Evolutionary conservation across 2,329 filamentous ascomycete genomes (phyloP).

Genomic region (Tympanopsis confertula): DNA sequence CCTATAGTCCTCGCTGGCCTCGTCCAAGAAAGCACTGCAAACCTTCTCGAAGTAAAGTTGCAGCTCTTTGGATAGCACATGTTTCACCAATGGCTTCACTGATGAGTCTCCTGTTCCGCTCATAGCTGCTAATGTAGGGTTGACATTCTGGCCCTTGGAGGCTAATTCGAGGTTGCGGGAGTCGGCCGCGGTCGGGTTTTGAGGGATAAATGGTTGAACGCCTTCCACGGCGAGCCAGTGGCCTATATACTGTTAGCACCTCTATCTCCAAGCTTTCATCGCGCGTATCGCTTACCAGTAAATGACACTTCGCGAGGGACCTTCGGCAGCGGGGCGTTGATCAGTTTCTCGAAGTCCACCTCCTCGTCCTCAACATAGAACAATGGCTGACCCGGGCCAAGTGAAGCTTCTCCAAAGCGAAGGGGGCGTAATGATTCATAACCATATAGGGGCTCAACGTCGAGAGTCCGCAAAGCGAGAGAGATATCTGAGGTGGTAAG

Average conservation of each 20-base stretch:
- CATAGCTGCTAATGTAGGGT: slow-evolving; percentile 71
- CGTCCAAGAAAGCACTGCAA: slow-evolving; percentile 76
- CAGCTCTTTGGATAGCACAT: slow-evolving; percentile 89
- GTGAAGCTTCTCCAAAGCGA: slow-evolving; percentile 82
- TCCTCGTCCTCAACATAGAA: slow-evolving; percentile 98
- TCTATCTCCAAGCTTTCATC: slow-evolving; percentile 2
- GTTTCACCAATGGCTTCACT: slow-evolving; percentile 86
- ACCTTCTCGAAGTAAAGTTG: slow-evolving; percentile 97
- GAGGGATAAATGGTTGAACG: slow-evolving; percentile 88
- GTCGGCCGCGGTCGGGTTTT: slow-evolving; percentile 84
- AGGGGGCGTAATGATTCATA: slow-evolving; percentile 87
- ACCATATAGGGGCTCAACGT: slow-evolving; percentile 90
- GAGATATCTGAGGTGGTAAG: slow-evolving; percentile 83
- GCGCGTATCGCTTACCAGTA: slow-evolving; percentile 48
- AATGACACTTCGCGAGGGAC: slow-evolving; percentile 87
- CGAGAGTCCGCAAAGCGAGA: slow-evolving; percentile 72
- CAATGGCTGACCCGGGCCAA: slow-evolving; percentile 85
- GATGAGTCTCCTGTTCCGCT: slow-evolving; percentile 73
- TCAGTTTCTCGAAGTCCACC: slow-evolving; percentile 96
- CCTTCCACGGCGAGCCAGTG: slow-evolving; percentile 98
- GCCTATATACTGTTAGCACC: slow-evolving; percentile 34
- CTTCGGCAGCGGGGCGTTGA: slow-evolving; percentile 89
- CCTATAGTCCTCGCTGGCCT: slow-evolving; percentile 72
- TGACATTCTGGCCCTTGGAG: slow-evolving; percentile 80
- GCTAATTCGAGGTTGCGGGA: slow-evolving; percentile 74